Evolutionary conservation across 83 land plant species (phyloP).

Genomic region (Thuja plicata): DNA sequence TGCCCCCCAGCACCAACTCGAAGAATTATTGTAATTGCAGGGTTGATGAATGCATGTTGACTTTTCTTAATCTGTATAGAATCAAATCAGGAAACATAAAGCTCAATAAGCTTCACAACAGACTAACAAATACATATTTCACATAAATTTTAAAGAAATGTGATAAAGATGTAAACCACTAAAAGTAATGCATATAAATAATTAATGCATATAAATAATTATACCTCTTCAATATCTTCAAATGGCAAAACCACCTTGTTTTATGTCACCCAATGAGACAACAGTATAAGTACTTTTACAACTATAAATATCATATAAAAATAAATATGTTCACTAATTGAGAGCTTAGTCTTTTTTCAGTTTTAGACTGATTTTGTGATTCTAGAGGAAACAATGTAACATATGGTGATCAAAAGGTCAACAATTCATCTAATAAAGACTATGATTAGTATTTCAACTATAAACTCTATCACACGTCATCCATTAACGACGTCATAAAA

Average conservation of each 20-base stretch:
- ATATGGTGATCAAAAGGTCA: not conserved
- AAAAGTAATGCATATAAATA: conserved; percentile 4
- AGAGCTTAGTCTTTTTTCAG: not conserved
- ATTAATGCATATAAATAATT: not conserved
- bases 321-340: not conserved
- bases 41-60: conserved; percentile 96
- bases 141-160: not conserved
- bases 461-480: not conserved
- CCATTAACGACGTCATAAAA: not conserved
- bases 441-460: not conserved
- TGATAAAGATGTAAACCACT: not conserved
- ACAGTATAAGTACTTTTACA: not conserved
- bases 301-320: not conserved
- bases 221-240: conserved; percentile 93
- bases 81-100: not conserved
- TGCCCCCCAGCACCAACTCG: conserved; percentile 97
- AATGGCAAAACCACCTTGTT: conserved; percentile 86
- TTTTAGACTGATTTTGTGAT: not conserved
- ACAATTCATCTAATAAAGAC: not conserved
- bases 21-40: conserved; percentile 91
- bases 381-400: not conserved
- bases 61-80: conserved; percentile 83
- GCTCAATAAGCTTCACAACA: not conserved
- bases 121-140: not conserved
- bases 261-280: not conserved